Base-by-base conservation (phyloP, 768 basidiomycete species). In the Kwoniella dendrophila region DNA sequence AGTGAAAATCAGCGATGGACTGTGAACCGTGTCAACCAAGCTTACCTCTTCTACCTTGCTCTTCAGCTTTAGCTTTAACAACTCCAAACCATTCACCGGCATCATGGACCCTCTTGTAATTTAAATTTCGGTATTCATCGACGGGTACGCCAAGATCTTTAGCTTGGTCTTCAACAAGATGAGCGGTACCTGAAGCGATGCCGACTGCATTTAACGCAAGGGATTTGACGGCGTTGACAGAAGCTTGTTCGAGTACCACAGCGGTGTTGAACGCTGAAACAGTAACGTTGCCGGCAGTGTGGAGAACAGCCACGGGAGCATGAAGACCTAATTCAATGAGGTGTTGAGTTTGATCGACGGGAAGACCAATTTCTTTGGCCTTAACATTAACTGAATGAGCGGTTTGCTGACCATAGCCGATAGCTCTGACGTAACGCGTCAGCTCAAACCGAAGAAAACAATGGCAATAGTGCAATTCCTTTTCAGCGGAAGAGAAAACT, bases 101-200 rank as follows among this genome's bases (percentile, higher is more conserved):
- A 20, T 56, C 53, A 24, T 27, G 27, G 10, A 40, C 53, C 22
- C 41, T 51, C 47, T 48, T 40, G 22, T 45, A 30, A 16, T 56
- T 56, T 18, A 48, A 30, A n/a, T 53, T 30, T 44, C 67, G 67
- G 53, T 67, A 67, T 26, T 69, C 56, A 18, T 69, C 71, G 6
- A 69, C 58, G 4, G 68, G 63, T 55, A 70, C 53, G 36, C 72
- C 72, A 33, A 65, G 56, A 20, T 59, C 43, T 49, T 65, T 62
- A 27, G 72, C 72, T 20, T 63, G 62, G 20, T 40, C 32, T 53
- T 73, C 72, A 34, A 71, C 49, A 18, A 62, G 48, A 38, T 49
- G 29, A 26, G 52, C 56, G 44, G 65, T 33, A 22, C 61, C 54
- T 1, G 41, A 33, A 27, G 66, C 72, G 34, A 67, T 62, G 22